These are phyloP conservation scores for Pholiota conissans DNA, from an alignment of 768 basidiomycete species.

Conservation along the genomic window DNA sequence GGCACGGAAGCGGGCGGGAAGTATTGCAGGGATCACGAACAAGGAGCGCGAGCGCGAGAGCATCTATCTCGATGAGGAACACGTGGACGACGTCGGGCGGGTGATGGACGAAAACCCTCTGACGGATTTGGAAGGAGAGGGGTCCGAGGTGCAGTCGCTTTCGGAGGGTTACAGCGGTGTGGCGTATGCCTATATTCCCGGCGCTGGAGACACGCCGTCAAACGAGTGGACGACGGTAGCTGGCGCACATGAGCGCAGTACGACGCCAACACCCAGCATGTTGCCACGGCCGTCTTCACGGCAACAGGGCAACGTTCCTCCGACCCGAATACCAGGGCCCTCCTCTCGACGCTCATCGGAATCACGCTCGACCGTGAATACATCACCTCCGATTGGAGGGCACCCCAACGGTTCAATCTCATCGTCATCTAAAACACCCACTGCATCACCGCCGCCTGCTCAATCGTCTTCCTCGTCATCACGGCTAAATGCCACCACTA, in stretches of 20 bases:
- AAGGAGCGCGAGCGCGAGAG: conserved; percentile 62
- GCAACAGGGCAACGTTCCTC: conserved; percentile 21
- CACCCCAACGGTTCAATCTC: conserved; percentile 29
- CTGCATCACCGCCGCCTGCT: conserved; percentile 26
- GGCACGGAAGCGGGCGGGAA: conserved; percentile 64
- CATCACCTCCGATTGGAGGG: conserved; percentile 31
- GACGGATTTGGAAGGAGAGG: conserved; percentile 71
- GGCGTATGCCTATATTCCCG: conserved; percentile 26
- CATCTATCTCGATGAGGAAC: conserved; percentile 66
- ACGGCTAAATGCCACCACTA: conserved; percentile 8
- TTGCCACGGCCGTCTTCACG: conserved; percentile 32
- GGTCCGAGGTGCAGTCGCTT: conserved; percentile 39
- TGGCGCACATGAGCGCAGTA: conserved; percentile 35
- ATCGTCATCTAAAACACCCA: conserved; percentile 29
- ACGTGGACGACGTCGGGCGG: conserved; percentile 41
- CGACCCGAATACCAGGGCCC: conserved; percentile 42
- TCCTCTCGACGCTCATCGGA: conserved; percentile 45
- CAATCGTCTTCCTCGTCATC: conserved; percentile 12
- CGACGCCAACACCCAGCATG: conserved; percentile 40
- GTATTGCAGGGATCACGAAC: conserved; percentile 53
- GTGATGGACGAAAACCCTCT: conserved; percentile 77
- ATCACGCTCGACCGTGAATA: conserved; percentile 41
- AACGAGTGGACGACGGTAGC: conserved; percentile 20
- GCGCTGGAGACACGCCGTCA: conserved; percentile 23
- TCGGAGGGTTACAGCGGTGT: conserved; percentile 25